A percentile compares a stretch with the other conserved stretches of the same genome.
Evolutionary conservation across 441 rosid species (phyloP).

Genomic region (Theobroma grandiflorum): DNA sequence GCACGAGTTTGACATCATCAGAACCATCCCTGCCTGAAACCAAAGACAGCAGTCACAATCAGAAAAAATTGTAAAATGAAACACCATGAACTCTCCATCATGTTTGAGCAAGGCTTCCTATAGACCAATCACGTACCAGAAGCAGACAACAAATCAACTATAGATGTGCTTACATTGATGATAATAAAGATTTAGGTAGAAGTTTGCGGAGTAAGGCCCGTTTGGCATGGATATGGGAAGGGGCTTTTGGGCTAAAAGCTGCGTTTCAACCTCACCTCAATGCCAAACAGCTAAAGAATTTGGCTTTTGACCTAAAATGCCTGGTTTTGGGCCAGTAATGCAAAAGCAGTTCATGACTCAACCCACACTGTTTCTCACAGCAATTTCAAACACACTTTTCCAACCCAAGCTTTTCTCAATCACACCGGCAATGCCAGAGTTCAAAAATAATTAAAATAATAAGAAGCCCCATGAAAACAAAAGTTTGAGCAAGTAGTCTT

Average conservation of each 20-base stretch:
- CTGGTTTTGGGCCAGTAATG: too few species aligned
- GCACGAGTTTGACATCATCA: not conserved
- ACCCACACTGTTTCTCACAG: too few species aligned
- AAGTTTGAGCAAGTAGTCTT: not conserved
- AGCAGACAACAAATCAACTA: not conserved
- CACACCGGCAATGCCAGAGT: not conserved
- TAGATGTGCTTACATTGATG: not conserved
- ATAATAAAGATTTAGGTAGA: not conserved
- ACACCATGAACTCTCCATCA: not conserved
- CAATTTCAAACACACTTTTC: too few species aligned
- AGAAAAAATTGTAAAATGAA: constrained; percentile 1
- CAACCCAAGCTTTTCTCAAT: too few species aligned
- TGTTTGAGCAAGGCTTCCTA: not conserved
- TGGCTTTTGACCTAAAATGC: too few species aligned
- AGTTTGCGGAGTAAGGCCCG: not conserved
- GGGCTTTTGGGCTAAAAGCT: too few species aligned
- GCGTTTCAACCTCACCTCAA: too few species aligned
- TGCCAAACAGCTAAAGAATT: too few species aligned
- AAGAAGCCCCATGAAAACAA: not conserved
- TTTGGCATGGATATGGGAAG: too few species aligned
- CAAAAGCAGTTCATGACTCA: too few species aligned
- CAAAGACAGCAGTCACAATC: not conserved
- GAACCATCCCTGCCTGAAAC: constrained; percentile 28
- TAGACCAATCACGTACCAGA: not conserved
- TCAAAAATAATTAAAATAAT: not conserved